Evolutionary conservation across 768 basidiomycete species (phyloP), one percentile per base, ranked within the genome.

Genomic region (Lactarius psammicola): DNA sequence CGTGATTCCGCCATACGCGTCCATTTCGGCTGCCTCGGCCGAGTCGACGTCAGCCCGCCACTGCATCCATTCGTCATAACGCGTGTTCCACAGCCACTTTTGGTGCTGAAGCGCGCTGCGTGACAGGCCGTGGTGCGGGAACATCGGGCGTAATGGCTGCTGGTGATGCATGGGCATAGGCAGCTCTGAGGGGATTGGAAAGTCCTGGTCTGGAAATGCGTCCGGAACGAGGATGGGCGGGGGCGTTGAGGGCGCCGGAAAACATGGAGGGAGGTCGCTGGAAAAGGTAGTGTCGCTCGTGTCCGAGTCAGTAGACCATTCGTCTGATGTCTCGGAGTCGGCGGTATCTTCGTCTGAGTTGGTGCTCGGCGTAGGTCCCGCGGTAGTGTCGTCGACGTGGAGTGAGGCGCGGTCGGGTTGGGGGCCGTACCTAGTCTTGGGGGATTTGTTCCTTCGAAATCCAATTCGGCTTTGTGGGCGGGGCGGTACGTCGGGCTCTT

Each of bases 71-170:
- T 81, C 79, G 56, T 83, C 83, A 63, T 83, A 80, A 23, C 86
- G 83, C 7, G 78, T 72, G 42, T 78, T 76, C 88, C 88, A 90
- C 69, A 90, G 81, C 73, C 76, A 82, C 71, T 87, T 89, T 68
- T 83, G 74, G 70, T 87, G 82, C 17, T 79, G 75, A 40, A 90
- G 79, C 2, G 85, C 84, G 65, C 81, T 82, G 20, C 83, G 82
- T 15, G 88, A 89, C 68, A 85, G 80, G 2, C 88, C 88, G 71
- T 84, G 88, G 66, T 90, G 80, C 3, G 64, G 57, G 38, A 66
- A 49, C 26, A 46, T 26, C 33, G 55, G 31, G 51, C 58, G 69
- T 20, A 58, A 30, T 10, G 56, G 44, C 4, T 40, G 44, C 3
- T 42, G 53, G 20, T 17, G 53, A 56, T 6, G 65, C 28, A 55